Conservation (phyloP, 23 red algal genomes). For the Chondrus crispus region DNA sequence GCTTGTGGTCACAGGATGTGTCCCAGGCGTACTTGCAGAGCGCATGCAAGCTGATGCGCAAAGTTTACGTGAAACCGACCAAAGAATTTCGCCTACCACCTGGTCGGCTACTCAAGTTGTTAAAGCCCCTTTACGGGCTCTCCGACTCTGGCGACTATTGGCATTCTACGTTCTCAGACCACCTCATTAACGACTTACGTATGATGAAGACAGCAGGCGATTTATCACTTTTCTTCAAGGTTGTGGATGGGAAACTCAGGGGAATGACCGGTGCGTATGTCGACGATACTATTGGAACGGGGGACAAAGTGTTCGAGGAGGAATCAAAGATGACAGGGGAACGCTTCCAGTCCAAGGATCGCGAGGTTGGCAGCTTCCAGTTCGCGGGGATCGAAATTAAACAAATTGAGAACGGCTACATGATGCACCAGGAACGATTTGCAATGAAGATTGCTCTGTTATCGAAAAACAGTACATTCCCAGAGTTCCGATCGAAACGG, state of each 20-base stretch:
- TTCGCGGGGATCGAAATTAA: neutral
- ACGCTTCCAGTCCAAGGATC: neutral
- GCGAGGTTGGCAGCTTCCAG: neutral
- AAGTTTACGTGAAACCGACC: neutral
- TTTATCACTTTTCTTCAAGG: neutral
- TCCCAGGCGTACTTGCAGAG: neutral
- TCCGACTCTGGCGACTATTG: constrained; percentile 18
- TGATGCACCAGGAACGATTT: neutral
- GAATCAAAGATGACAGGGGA: neutral
- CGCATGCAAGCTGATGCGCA: neutral
- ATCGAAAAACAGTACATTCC: neutral
- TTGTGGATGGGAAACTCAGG: neutral
- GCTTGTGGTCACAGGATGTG: constrained; percentile 16
- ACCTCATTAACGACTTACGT: neutral
- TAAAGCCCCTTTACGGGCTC: constrained; percentile 11
- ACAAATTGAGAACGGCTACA: neutral
- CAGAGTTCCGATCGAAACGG: neutral
- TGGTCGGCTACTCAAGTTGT: neutral
- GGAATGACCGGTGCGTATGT: constrained; percentile 14
- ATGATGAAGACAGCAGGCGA: neutral
- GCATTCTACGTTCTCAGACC: neutral
- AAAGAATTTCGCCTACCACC: neutral
- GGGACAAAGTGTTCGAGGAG: neutral
- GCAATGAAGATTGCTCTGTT: neutral
- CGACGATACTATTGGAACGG: neutral